These are phyloP conservation scores for Trametes elegans DNA, from an alignment of 768 basidiomycete species.

Conservation along the genomic window DNA sequence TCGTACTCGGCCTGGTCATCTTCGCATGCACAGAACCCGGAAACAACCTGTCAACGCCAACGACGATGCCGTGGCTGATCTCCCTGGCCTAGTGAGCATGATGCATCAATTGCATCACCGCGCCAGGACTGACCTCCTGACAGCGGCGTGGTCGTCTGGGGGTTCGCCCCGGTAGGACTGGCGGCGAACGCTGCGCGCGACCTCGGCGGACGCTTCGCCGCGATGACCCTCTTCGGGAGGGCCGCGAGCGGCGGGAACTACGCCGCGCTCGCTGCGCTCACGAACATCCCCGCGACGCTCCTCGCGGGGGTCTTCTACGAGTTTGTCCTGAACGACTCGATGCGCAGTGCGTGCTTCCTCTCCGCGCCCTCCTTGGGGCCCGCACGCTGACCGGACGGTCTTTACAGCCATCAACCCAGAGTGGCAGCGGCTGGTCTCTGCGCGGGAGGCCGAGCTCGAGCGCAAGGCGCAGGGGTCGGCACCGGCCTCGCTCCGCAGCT, in stretches of 20 bases:
- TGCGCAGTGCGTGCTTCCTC: conserved; percentile 11
- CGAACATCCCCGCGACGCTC: conserved; percentile 64
- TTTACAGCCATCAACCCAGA: conserved; percentile 8
- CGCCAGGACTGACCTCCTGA: background rate
- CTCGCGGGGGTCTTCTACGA: conserved; percentile 55
- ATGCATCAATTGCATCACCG: background rate
- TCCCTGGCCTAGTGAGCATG: conserved; percentile 55
- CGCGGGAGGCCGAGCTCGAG: conserved; percentile 4
- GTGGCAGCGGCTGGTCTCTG: conserved; percentile 3
- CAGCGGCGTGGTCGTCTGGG: conserved; percentile 60
- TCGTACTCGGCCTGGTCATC: conserved; percentile 48
- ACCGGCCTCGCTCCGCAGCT: conserved; percentile 5
- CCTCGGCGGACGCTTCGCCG: conserved; percentile 60
- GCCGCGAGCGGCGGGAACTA: conserved; percentile 52
- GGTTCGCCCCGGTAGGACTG: conserved; percentile 52
- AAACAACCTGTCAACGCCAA: conserved; percentile 55
- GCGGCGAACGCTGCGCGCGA: conserved; percentile 69
- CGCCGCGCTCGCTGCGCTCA: conserved; percentile 60
- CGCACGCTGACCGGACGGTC: background rate
- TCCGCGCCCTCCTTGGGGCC: background rate
- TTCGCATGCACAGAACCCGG: conserved; percentile 58
- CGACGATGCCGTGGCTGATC: conserved; percentile 49
- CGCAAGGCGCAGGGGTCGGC: conserved; percentile 1
- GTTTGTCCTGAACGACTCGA: conserved; percentile 52
- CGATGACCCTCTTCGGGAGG: conserved; percentile 58